Evolutionary conservation across 108 stramenopile species (phyloP).

Genomic region (Aurantiochytrium sp.): DNA sequence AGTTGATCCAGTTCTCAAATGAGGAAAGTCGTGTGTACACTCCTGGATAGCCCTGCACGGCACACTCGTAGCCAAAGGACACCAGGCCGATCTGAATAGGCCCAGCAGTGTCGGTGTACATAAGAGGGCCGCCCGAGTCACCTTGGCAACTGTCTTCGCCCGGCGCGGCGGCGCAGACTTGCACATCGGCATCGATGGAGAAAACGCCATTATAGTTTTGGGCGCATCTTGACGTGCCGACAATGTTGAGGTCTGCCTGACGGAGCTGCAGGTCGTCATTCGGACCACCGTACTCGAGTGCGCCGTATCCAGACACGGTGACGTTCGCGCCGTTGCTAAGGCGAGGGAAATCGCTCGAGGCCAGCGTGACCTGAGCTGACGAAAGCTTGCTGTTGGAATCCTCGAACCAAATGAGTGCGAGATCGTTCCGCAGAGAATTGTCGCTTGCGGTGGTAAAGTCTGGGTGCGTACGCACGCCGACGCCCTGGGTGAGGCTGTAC

Average conservation of each 20-base stretch:
- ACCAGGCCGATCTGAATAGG: background rate
- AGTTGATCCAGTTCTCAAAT: background rate
- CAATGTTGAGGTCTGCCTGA: background rate
- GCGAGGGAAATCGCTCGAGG: background rate
- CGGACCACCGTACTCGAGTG: background rate
- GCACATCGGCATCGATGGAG: background rate
- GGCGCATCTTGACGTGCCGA: background rate
- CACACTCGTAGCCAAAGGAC: background rate
- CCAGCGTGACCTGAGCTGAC: background rate
- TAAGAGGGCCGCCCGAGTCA: background rate
- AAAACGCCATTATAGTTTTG: background rate
- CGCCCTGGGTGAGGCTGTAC: background rate
- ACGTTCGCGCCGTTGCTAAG: background rate
- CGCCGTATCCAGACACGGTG: background rate
- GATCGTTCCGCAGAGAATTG: background rate
- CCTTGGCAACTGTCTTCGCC: background rate
- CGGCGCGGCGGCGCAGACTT: background rate
- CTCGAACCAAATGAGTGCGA: background rate
- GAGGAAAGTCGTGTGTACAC: background rate
- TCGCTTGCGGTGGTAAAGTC: background rate
- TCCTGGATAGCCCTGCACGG: background rate
- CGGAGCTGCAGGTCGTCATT: background rate
- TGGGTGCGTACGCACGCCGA: background rate
- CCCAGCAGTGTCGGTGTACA: background rate
- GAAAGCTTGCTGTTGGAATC: background rate